Base-by-base conservation (phyloP, 2,329 filamentous ascomycete species). In the Fusarium tupiense region DNA sequence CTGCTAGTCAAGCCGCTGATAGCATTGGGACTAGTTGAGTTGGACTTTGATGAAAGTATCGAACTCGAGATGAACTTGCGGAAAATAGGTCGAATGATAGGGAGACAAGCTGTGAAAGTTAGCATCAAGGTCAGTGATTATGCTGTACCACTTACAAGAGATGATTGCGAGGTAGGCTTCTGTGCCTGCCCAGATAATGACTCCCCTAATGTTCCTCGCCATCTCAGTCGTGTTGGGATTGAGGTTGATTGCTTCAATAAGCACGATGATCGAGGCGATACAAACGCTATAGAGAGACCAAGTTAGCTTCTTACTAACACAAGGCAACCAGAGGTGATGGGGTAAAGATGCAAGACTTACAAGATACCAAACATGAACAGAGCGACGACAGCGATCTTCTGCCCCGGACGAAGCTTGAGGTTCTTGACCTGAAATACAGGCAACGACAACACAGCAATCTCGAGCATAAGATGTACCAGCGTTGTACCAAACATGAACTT, bases 291-390 rank as follows among this genome's bases (percentile, higher is more conserved):
- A 20, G 50, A 24, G 14, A 35, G 22, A 10, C 17, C 31, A n/a
- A 31, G 46, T 50, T n/a, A 67, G 43, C 26, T 9, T 44, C 50
- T 6, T 31, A 12, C 26, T 6, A 29, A 35, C 3, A 11, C 6
- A 22, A 14, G 22, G 19, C 26, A 11, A 12, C 8, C 20, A 20
- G 29, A 26, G 24, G 13, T 19, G 11, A 16, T 13, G 14, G 17
- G 29, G 37, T 19, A 24, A 31, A 37, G 6, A 17, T 8, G 17
- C 3, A n/a, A 49, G 24, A 65, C 70, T 22, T 40, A 73, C 70
- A 73, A 73, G 61, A 73, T 73, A 73, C 70, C 70, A 61, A 73
- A 73, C 70, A 73, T 73, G 19, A 73, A 73, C 56, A 73, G 50
- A 20, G 69, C 70, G 10, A 73, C 60, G 24, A 73, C 70, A 40